These are phyloP conservation scores for Moricandia arvensis DNA, from an alignment of 345 rosid species.

Conservation along the genomic window DNA sequence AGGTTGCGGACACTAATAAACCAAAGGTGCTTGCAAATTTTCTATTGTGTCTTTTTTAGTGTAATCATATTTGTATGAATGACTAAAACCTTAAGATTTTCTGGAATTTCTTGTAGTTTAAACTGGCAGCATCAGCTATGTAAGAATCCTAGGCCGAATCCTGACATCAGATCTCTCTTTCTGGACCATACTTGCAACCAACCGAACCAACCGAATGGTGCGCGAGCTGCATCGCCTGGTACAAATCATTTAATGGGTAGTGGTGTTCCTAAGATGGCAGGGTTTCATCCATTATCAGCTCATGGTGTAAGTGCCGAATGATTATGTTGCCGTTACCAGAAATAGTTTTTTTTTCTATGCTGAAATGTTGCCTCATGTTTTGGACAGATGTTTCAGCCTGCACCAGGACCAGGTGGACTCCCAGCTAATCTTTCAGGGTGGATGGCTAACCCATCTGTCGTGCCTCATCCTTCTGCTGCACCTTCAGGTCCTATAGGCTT, in stretches of 20 bases:
- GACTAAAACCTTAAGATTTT: conserved; percentile 18
- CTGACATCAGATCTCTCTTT: conserved; percentile 80
- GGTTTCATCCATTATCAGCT: conserved; percentile 42
- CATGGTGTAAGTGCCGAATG: conserved; percentile 61
- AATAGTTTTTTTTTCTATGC: conserved; percentile 11
- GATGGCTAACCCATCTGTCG: conserved; percentile 75
- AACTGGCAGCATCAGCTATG: conserved; percentile 93
- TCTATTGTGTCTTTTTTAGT: background rate
- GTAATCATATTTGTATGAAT: background rate
- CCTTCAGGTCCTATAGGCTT: conserved; percentile 72
- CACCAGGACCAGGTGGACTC: conserved; percentile 50
- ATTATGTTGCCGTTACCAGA: background rate
- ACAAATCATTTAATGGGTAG: conserved; percentile 69
- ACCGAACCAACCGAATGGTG: conserved; percentile 66
- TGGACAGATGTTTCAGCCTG: conserved; percentile 70
- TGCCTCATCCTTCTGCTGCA: conserved; percentile 67
- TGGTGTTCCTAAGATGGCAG: conserved; percentile 31
- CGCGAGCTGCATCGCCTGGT: conserved; percentile 71
- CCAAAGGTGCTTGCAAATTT: conserved; percentile 55
- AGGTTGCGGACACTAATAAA: conserved; percentile 78
- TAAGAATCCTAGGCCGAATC: conserved; percentile 76
- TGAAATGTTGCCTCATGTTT: background rate
- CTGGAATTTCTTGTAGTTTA: conserved; percentile 48
- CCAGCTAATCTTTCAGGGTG: conserved; percentile 69
- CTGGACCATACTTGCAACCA: conserved; percentile 79